phyloP scores from a whole-genome alignment of 2,329 filamentous ascomycete species.

The Clonostachys rosea region DNA sequence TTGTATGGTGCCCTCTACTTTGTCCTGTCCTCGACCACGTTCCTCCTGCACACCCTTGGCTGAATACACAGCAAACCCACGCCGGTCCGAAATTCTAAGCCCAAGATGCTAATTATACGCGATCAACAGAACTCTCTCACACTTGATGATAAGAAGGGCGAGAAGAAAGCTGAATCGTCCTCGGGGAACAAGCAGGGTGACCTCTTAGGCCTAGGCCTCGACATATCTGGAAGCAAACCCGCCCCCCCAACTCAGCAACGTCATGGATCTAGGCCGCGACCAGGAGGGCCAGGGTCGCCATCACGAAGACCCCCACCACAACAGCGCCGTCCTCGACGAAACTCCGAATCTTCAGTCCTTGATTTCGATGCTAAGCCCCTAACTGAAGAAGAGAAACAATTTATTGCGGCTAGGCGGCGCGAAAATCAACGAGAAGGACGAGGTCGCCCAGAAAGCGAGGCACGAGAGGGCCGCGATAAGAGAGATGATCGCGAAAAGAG shows the following conservation, averaged over 20 bases:
- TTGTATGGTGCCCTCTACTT: conserved; percentile 53
- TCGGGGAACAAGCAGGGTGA: conserved; percentile 15
- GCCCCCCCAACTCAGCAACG: conserved; percentile 64
- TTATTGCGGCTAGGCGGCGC: conserved; percentile 25
- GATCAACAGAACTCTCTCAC: conserved; percentile 58
- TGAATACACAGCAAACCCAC: neutral
- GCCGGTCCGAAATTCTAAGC: no score
- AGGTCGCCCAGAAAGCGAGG: conserved; percentile 4
- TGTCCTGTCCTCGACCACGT: conserved; percentile 2
- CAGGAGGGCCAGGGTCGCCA: conserved; percentile 19
- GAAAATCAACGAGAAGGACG: conserved; percentile 11
- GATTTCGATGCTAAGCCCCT: conserved; percentile 52
- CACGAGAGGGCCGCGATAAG: conserved; percentile 8
- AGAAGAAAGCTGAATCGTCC: conserved; percentile 42
- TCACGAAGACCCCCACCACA: conserved; percentile 21
- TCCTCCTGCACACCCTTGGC: conserved; percentile 6
- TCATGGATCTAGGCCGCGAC: conserved; percentile 29
- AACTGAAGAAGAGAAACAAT: conserved; percentile 45
- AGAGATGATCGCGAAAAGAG: conserved; percentile 1
- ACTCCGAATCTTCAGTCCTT: conserved; percentile 74
- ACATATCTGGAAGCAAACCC: conserved; percentile 11
- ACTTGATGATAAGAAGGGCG: conserved; percentile 52
- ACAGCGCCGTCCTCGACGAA: conserved; percentile 56
- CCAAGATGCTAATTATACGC: neutral
- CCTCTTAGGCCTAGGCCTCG: conserved; percentile 2